phyloP scores from a whole-genome alignment of 768 basidiomycete genomes.

The Porpolomopsis calyptriformis region DNA sequence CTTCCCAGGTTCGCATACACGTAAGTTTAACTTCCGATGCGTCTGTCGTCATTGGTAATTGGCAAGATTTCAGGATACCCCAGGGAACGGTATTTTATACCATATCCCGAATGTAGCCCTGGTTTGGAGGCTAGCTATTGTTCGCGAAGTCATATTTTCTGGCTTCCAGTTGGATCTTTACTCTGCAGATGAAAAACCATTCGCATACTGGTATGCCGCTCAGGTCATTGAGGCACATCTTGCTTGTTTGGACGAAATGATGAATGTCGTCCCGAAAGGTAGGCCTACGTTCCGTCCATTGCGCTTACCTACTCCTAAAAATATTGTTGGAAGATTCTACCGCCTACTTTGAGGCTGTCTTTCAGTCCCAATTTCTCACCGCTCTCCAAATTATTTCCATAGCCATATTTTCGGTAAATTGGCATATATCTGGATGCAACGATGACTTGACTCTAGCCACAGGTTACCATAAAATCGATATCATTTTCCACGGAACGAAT shows the following conservation, averaged over 20 bases:
- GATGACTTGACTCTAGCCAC: background rate
- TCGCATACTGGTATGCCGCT: conserved; percentile 68
- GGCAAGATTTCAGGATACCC: conserved; percentile 15
- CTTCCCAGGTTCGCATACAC: conserved; percentile 19
- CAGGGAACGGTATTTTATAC: conserved; percentile 23
- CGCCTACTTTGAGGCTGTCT: conserved; percentile 36
- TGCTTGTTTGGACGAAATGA: conserved; percentile 38
- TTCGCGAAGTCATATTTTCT: conserved; percentile 61
- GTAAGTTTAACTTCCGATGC: conserved; percentile 14
- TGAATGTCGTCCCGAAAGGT: conserved; percentile 31
- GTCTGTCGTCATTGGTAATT: background rate
- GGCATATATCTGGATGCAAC: background rate
- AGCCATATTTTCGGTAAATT: conserved; percentile 44
- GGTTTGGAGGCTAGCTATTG: conserved; percentile 46
- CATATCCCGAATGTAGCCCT: conserved; percentile 40
- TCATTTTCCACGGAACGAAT: conserved; percentile 41
- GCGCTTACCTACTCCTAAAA: background rate
- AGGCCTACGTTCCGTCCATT: conserved; percentile 6
- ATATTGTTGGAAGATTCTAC: conserved; percentile 23
- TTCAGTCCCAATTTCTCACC: conserved; percentile 41
- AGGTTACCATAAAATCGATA: conserved; percentile 41
- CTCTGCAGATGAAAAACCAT: conserved; percentile 50
- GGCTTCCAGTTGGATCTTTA: conserved; percentile 75
- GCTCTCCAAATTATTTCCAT: conserved; percentile 47
- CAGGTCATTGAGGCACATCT: conserved; percentile 50